Conservation (phyloP, 2,329 filamentous ascomycete genomes). For the Alternaria infectoria region DNA sequence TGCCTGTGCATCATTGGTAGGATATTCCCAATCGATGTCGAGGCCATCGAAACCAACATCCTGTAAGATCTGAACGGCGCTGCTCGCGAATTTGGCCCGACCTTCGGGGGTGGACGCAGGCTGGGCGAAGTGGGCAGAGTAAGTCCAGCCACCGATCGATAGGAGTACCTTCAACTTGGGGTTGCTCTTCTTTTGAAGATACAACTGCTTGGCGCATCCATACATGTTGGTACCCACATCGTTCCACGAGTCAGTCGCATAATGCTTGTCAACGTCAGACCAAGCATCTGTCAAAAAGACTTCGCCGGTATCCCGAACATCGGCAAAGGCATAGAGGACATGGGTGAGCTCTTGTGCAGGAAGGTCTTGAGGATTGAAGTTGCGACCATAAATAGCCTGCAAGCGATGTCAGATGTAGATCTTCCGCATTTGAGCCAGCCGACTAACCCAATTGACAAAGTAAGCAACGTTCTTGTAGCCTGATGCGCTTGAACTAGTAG, state of each 20-base stretch:
- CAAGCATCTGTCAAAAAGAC: conserved; percentile 48
- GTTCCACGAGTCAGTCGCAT: conserved; percentile 47
- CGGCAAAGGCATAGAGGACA: conserved; percentile 49
- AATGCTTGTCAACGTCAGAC: conserved; percentile 49
- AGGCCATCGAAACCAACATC: conserved; percentile 48
- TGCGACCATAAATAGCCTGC: conserved; percentile 48
- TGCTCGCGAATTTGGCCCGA: conserved; percentile 42
- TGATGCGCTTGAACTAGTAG: conserved; percentile 22
- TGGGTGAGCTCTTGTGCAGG: conserved; percentile 43
- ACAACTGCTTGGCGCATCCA: conserved; percentile 47
- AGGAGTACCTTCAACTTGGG: conserved; percentile 47
- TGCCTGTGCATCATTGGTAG: conserved; percentile 38
- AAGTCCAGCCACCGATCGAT: conserved; percentile 50
- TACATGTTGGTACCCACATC: conserved; percentile 49
- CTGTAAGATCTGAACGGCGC: conserved; percentile 39
- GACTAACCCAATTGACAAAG: conserved; percentile 48
- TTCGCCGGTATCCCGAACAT: conserved; percentile 46
- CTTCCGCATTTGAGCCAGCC: neutral
- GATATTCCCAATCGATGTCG: conserved; percentile 49
- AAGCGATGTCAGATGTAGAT: conserved; percentile 2
- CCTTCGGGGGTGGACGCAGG: conserved; percentile 40
- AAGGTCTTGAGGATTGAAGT: conserved; percentile 46
- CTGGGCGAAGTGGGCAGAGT: conserved; percentile 45
- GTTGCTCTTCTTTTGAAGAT: conserved; percentile 45
- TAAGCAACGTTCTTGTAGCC: conserved; percentile 47